A percentile compares a stretch with the other conserved stretches of the same genome.
phyloP scores from a whole-genome alignment of 164 flowering plant genomes.

The Houttuynia cordata region DNA sequence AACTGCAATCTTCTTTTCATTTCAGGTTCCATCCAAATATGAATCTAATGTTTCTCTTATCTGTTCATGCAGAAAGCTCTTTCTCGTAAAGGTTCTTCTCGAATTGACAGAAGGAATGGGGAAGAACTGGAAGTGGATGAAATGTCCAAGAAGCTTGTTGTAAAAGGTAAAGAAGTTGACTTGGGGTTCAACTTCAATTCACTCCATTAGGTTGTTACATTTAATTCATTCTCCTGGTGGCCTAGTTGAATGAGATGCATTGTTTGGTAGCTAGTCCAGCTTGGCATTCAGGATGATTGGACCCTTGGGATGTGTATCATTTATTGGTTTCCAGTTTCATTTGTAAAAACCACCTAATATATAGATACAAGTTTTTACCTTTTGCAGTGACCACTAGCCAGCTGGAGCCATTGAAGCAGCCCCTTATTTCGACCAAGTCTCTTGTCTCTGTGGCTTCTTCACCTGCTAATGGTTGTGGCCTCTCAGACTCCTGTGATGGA shows the following conservation, averaged over 20 bases:
- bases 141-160: conserved; percentile 13
- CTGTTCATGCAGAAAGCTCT: conserved; percentile 15
- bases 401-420: conserved; percentile 17
- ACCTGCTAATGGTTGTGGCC: conserved; percentile 3
- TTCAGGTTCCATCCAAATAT: not conserved
- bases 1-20: not conserved
- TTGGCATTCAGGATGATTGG: not conserved
- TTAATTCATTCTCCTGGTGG: not conserved
- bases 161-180: conserved; percentile 13
- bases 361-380: not conserved
- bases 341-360: not conserved
- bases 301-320: no score
- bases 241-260: not conserved
- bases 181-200: no score
- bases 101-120: conserved; percentile 16
- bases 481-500: conserved; percentile 13
- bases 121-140: conserved; percentile 22
- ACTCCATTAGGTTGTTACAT: not conserved
- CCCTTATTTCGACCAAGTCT: conserved; percentile 15
- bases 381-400: conserved; percentile 18
- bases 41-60: not conserved
- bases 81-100: conserved; percentile 22
- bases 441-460: conserved; percentile 11
- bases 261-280: not conserved
- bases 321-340: not conserved